These are phyloP conservation scores for Sugiyamaella smithiae DNA, from an alignment of 805 yeast species.

Conservation along the genomic window DNA sequence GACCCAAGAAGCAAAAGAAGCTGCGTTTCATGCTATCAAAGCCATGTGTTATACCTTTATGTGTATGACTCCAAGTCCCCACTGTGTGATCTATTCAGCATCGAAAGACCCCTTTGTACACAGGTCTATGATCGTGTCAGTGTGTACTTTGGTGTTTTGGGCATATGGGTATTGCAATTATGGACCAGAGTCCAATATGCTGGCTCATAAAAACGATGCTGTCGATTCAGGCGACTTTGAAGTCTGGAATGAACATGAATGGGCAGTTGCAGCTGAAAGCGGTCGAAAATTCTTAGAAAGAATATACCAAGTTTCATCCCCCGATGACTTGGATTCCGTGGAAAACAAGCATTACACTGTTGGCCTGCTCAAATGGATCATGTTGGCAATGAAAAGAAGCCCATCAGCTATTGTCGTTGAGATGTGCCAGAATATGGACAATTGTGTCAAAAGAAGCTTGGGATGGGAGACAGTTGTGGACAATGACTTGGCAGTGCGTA, in stretches of 20 bases:
- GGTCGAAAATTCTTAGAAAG: conserved; percentile 52
- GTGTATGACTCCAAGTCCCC: background rate
- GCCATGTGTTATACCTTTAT: conserved; percentile 55
- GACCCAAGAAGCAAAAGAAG: conserved; percentile 49
- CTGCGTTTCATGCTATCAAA: conserved; percentile 53
- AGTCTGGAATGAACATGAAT: conserved; percentile 28
- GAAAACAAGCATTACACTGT: conserved; percentile 46
- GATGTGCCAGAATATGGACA: conserved; percentile 49
- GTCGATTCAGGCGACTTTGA: conserved; percentile 5
- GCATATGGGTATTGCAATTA: conserved; percentile 30
- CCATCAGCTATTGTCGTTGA: conserved; percentile 59
- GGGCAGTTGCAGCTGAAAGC: conserved; percentile 39
- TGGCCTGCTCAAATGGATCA: conserved; percentile 44
- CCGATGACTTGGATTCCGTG: conserved; percentile 28
- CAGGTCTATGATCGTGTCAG: conserved; percentile 26
- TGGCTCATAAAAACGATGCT: conserved; percentile 14
- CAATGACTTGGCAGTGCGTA: conserved; percentile 7
- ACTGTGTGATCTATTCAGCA: conserved; percentile 13
- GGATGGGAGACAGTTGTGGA: conserved; percentile 38
- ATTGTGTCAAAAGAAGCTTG: conserved; percentile 53
- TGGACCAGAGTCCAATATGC: conserved; percentile 30
- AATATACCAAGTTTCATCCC: conserved; percentile 12
- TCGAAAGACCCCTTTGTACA: conserved; percentile 26
- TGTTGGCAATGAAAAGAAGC: conserved; percentile 11
- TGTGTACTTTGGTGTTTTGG: conserved; percentile 30